Conservation (phyloP, 2,329 filamentous ascomycete genomes). For the Fusarium staphyleae region DNA sequence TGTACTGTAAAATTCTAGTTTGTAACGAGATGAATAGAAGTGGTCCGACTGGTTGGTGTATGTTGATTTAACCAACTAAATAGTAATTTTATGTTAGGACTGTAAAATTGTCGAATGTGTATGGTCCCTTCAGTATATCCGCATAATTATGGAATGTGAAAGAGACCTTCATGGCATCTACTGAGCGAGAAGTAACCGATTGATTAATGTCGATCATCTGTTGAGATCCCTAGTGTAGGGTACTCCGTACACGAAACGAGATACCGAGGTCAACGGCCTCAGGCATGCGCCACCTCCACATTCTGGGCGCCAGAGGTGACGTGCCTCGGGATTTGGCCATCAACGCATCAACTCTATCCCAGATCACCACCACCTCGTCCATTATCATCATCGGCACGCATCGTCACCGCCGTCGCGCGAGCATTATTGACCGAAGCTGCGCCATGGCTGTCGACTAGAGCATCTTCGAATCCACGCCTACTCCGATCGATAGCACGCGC, state of each 20-base stretch:
- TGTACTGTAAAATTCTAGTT: too few species aligned
- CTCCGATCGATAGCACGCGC: constrained; percentile 15
- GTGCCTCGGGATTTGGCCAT: constrained; percentile 35
- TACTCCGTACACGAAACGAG: constrained; percentile 16
- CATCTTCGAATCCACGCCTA: constrained; percentile 6
- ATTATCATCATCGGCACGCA: constrained; percentile 13
- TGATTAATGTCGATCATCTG: too few species aligned
- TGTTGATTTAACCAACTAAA: too few species aligned
- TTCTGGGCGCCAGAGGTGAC: constrained; percentile 27
- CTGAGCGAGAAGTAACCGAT: too few species aligned
- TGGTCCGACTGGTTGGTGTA: too few species aligned
- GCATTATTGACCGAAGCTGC: constrained; percentile 3
- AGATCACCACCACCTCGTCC: constrained; percentile 22
- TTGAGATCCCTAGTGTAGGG: constrained; percentile 27
- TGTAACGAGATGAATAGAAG: too few species aligned
- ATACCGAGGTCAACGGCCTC: constrained; percentile 32
- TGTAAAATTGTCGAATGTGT: too few species aligned
- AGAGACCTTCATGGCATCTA: too few species aligned
- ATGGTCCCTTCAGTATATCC: too few species aligned
- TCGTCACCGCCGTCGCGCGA: not conserved
- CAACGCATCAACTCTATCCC: constrained; percentile 11
- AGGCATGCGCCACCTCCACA: constrained; percentile 38
- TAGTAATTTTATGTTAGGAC: too few species aligned
- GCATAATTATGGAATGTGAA: too few species aligned
- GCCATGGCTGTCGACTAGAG: constrained; percentile 31